Conservation (phyloP, 129 eudicot genomes). For the carrot (Daucus carota) region DH1_v3.0 NC_030384.2:49489501-49490000, state of each 20-base stretch:
- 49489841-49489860: conserved; percentile 54
- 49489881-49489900: neutral
- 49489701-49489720: conserved; percentile 63
- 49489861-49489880: neutral
- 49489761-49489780: conserved; percentile 69
- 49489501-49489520: neutral
- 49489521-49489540: neutral
- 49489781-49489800: conserved; percentile 55
- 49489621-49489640: conserved; percentile 54
- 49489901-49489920: neutral
- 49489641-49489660: conserved; percentile 74
- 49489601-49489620: conserved; percentile 71
- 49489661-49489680: conserved; percentile 52
- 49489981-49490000: neutral
- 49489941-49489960: neutral
- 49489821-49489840: conserved; percentile 78
- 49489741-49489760: conserved; percentile 67
- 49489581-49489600: conserved; percentile 87
- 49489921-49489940: neutral
- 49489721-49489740: conserved; percentile 77
- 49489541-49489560: conserved; percentile 39
- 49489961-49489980: neutral
- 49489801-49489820: conserved; percentile 81
- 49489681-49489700: conserved; percentile 69
- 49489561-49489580: conserved; percentile 62